Conservation (phyloP, 371 early-diverging fungal genomes). For the Fennellomyces sp. region DNA sequence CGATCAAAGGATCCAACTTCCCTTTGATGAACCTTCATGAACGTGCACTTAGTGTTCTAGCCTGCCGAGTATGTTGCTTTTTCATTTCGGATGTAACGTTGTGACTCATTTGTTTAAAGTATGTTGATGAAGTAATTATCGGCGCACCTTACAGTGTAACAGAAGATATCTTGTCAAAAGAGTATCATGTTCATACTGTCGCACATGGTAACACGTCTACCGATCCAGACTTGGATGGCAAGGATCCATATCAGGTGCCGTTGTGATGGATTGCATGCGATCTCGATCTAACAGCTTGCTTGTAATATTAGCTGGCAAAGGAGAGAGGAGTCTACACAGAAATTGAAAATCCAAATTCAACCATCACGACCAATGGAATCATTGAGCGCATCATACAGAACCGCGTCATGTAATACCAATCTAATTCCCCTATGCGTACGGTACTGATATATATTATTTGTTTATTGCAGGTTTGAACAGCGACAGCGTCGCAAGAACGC, state of each 20-base stretch:
- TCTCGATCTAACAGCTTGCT: too few relatives aligned
- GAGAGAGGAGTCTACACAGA: slow-evolving; percentile 73
- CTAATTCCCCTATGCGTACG: not conserved
- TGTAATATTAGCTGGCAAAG: slow-evolving; percentile 60
- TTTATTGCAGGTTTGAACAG: slow-evolving; percentile 56
- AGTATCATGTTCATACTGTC: slow-evolving; percentile 81
- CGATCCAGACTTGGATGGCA: slow-evolving; percentile 69
- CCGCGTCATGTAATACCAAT: slow-evolving; percentile 63
- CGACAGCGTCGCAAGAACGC: slow-evolving; percentile 75
- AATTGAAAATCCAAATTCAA: slow-evolving; percentile 72
- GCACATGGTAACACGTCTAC: slow-evolving; percentile 72
- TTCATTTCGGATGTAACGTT: not conserved
- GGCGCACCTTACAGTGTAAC: slow-evolving; percentile 89
- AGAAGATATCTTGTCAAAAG: slow-evolving; percentile 77
- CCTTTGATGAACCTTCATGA: slow-evolving; percentile 96
- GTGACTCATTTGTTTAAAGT: slow-evolving; percentile 35
- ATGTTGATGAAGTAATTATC: slow-evolving; percentile 90
- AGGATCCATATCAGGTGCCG: slow-evolving; percentile 74
- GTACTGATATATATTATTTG: not conserved
- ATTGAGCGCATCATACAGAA: slow-evolving; percentile 87
- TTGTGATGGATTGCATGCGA: too few relatives aligned
- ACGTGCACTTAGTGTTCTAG: slow-evolving; percentile 85
- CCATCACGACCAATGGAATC: slow-evolving; percentile 83
- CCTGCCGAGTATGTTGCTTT: slow-evolving; percentile 72
- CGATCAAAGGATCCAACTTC: slow-evolving; percentile 83